Base-by-base conservation (phyloP, 768 basidiomycete species). In the Collybiopsis luxurians region DNA sequence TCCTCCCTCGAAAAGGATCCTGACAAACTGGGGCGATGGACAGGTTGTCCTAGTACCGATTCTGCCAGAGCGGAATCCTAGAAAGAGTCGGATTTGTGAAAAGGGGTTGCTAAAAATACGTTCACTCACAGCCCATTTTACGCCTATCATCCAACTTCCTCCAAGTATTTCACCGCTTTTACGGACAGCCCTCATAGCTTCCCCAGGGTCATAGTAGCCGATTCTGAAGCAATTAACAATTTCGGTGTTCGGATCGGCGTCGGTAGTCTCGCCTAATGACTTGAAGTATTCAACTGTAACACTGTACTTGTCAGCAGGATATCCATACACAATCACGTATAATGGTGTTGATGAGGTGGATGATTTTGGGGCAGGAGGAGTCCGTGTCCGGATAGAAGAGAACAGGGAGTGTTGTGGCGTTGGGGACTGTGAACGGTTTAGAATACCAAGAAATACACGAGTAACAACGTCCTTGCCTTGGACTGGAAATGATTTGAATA, bases 251-350 rank as follows among this genome's bases (percentile, higher is more conserved):
- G 79, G 80, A 46, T 90, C 85, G 0, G 87, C 77, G 17, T 87
- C 87, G 2, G 87, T 86, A 31, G 85, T 73, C 13, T 83, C 82
- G 7, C 90, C 91, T 9, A 95, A 71, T 1, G 85, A 83, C 61
- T 79, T 81, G 75, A 92, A 89, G 68, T 89, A 89, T 63, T 89
- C 88, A 15, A 82, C 83, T 0, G 88, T 84, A 15, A 85, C 66
- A 52, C 80, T 83, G 67, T 87, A 89, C 64, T 85, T 85, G 69
- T 93, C 89, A 30, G 83, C 75, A 4, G 93, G 92, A 67, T 93
- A 95, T n/a, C 93, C 93, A 59, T 92, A 95, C 51, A 95, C 84
- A 64, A 93, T 77, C 34, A 95, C 76, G 64, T 87, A 87, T 27
- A 81, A 67, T 2, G 80, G 75, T 26, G 82, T 79, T 11, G 71